phyloP scores from a whole-genome alignment of 495 filamentous ascomycete genomes.

The Penicillium dipodomyicola region DNA sequence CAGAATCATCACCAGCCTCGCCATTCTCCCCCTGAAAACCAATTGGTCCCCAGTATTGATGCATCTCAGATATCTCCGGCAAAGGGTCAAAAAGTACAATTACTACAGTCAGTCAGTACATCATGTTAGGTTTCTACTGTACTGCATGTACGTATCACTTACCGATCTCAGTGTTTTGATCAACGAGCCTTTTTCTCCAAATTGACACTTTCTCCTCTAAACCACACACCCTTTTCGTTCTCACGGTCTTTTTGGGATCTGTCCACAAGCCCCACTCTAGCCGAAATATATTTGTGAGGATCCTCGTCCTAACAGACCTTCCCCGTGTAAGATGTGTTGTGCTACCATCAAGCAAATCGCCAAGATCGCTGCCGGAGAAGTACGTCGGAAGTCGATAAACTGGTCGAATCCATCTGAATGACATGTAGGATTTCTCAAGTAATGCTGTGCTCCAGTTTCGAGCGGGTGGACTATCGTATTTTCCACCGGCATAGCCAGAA shows the following conservation, averaged over 20 bases:
- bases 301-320: slow-evolving; percentile 1
- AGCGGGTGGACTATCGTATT: slow-evolving; percentile 9
- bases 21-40: background rate
- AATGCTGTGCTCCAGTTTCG: slow-evolving; percentile 12
- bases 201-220: slow-evolving; percentile 17
- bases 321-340: slow-evolving; percentile 6
- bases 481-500: slow-evolving; percentile 10
- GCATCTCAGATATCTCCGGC: slow-evolving; percentile 7
- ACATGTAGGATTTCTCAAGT: slow-evolving; percentile 13
- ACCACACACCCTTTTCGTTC: slow-evolving; percentile 10
- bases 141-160: background rate
- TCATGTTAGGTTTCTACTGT: background rate
- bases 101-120: slow-evolving; percentile 5
- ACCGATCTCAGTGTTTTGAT: slow-evolving; percentile 12
- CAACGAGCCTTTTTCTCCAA: slow-evolving; percentile 8
- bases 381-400: slow-evolving; percentile 15
- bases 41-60: background rate
- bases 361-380: slow-evolving; percentile 8
- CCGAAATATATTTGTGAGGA: slow-evolving; percentile 16
- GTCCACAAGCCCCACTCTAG: slow-evolving; percentile 13
- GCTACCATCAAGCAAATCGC: slow-evolving; percentile 3
- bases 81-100: slow-evolving; percentile 18
- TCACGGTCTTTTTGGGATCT: slow-evolving; percentile 5
- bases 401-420: slow-evolving; percentile 16
- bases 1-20: background rate